Conservation (phyloP, 2,329 filamentous ascomycete genomes). For the Ophioceras dolichostomum region DNA sequence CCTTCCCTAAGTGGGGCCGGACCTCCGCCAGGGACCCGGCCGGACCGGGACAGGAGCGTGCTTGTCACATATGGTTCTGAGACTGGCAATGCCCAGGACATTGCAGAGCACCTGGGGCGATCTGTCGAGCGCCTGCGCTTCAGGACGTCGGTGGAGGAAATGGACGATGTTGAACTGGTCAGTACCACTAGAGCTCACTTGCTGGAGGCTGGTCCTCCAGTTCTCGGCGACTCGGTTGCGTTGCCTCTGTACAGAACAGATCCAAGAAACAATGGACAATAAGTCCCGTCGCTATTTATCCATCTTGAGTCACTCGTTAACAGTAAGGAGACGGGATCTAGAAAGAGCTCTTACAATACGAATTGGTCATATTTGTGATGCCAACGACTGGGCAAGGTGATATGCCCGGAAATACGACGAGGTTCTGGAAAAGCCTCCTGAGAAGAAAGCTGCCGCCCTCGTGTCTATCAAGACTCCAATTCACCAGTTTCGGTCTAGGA, state of each 20-base stretch:
- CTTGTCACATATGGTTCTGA: conserved; percentile 88
- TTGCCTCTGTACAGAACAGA: too few relatives aligned
- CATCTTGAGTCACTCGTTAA: too few relatives aligned
- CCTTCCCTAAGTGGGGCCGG: too few relatives aligned
- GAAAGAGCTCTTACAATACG: conserved; percentile 37
- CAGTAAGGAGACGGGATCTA: too few relatives aligned
- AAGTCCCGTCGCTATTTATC: too few relatives aligned
- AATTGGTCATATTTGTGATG: conserved; percentile 64
- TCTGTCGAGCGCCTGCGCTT: conserved; percentile 70
- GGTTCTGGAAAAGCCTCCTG: conserved; percentile 77
- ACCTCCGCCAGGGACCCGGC: too few relatives aligned
- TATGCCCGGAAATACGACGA: conserved; percentile 68
- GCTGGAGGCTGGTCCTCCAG: too few relatives aligned
- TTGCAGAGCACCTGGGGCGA: conserved; percentile 72
- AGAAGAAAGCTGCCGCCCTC: conserved; percentile 63
- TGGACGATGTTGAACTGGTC: conserved; percentile 68
- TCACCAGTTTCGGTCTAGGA: conserved; percentile 81
- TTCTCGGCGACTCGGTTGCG: too few relatives aligned
- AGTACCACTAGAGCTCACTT: too few relatives aligned
- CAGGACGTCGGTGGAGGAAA: conserved; percentile 58
- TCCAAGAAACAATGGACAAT: too few relatives aligned
- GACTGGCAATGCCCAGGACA: conserved; percentile 87
- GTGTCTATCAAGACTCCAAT: conserved; percentile 56
- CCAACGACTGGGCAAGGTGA: conserved; percentile 95
- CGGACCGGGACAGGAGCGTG: conserved; percentile 30